A percentile compares a stretch with the other conserved stretches of the same genome.
phyloP scores from a whole-genome alignment of 78 protist species.

The Chrysochromulina parva region DNA sequence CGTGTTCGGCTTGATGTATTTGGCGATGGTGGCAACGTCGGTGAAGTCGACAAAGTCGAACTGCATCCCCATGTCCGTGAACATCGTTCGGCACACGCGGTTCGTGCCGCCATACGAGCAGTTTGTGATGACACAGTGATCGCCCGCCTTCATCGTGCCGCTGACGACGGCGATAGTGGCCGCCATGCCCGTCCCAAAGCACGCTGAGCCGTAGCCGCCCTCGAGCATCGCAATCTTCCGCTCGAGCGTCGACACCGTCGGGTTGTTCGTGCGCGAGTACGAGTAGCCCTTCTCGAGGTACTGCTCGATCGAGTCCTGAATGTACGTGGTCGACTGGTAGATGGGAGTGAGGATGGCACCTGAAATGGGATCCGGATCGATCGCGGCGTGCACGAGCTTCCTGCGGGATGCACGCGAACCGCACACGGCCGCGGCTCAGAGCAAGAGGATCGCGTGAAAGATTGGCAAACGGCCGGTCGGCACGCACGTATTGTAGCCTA shows the following conservation, averaged over 20 bases:
- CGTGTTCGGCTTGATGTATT: slow-evolving; percentile 65
- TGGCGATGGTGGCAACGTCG: slow-evolving; percentile 38
- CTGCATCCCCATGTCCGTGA: slow-evolving; percentile 52
- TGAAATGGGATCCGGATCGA: background rate
- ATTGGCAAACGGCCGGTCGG: too few species aligned
- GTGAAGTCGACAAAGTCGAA: slow-evolving; percentile 45
- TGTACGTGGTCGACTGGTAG: slow-evolving; percentile 23
- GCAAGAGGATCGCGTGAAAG: too few species aligned
- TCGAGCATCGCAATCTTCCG: slow-evolving; percentile 48
- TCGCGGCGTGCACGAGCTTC: background rate
- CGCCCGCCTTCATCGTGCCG: slow-evolving; percentile 62
- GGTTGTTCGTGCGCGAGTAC: slow-evolving; percentile 47
- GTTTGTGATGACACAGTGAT: slow-evolving; percentile 62
- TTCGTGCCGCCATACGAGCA: slow-evolving; percentile 75
- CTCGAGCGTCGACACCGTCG: slow-evolving; percentile 52
- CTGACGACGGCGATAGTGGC: slow-evolving; percentile 52
- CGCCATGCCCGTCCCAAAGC: slow-evolving; percentile 70
- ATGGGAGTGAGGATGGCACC: slow-evolving; percentile 1
- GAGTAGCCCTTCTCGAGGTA: slow-evolving; percentile 1
- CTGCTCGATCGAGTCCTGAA: background rate
- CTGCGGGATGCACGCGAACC: background rate
- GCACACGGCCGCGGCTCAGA: too few species aligned
- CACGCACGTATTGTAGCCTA: too few species aligned
- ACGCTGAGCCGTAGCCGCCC: slow-evolving; percentile 35
- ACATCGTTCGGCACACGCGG: slow-evolving; percentile 40